These are phyloP conservation scores for Goniomonas avonlea DNA, from an alignment of 78 protist genomes.

Conservation along the genomic window DNA sequence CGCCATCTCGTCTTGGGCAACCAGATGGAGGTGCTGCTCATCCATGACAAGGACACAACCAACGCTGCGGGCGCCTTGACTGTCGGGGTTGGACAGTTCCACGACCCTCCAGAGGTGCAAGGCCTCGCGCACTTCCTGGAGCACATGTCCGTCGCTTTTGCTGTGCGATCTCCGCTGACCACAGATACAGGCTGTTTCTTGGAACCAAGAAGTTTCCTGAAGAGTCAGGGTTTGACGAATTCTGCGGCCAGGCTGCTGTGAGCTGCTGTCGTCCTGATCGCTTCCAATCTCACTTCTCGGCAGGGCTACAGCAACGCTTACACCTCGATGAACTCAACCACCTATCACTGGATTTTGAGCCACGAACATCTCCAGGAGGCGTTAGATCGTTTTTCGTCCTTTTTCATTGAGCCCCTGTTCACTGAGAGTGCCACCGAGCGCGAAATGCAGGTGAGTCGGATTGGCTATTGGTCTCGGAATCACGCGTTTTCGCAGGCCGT, in stretches of 20 bases:
- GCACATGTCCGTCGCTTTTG: slow-evolving; percentile 64
- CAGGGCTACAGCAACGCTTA: slow-evolving; percentile 4
- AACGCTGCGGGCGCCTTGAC: slow-evolving; percentile 40
- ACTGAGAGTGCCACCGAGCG: slow-evolving; percentile 40
- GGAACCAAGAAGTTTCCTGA: slow-evolving; percentile 63
- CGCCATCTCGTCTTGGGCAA: neutral
- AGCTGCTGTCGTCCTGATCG: neutral
- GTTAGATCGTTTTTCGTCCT: slow-evolving; percentile 54
- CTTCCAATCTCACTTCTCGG: neutral
- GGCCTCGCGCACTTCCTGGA: slow-evolving; percentile 68
- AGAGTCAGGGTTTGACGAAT: slow-evolving; percentile 46
- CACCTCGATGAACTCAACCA: slow-evolving; percentile 11
- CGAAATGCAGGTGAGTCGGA: slow-evolving; percentile 63
- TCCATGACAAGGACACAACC: neutral
- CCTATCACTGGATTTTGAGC: slow-evolving; percentile 1
- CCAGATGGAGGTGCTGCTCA: neutral
- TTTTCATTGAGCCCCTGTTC: slow-evolving; percentile 67
- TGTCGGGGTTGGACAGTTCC: slow-evolving; percentile 51
- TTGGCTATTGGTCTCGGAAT: too few relatives aligned
- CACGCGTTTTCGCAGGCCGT: slow-evolving; percentile 18
- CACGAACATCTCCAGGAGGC: slow-evolving; percentile 22
- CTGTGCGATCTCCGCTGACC: too few relatives aligned
- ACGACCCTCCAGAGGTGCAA: slow-evolving; percentile 52
- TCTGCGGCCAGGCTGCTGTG: slow-evolving; percentile 40
- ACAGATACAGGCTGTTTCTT: too few relatives aligned